phyloP scores from a whole-genome alignment of 2,329 filamentous ascomycete species.

The Aureobasidium pullulans region DNA sequence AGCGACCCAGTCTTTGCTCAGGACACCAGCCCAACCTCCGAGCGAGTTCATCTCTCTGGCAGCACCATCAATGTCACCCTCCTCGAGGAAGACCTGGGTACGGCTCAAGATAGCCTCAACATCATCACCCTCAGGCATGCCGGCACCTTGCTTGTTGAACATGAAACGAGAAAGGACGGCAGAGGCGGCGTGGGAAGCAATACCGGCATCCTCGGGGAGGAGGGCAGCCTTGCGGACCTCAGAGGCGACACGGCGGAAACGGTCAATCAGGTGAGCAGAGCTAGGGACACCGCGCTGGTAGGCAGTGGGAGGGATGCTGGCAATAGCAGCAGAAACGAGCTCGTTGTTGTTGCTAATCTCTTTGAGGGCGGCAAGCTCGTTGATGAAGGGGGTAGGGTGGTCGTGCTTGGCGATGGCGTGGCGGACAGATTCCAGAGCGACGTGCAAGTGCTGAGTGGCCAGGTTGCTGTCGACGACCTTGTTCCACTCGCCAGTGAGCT shows the following conservation, averaged over 20 bases:
- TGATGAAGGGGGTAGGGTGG: slow-evolving; percentile 72
- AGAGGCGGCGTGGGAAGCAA: slow-evolving; percentile 88
- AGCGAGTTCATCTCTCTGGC: slow-evolving; percentile 92
- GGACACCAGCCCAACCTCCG: slow-evolving; percentile 87
- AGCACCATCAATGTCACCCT: slow-evolving; percentile 84
- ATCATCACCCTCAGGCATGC: slow-evolving; percentile 73
- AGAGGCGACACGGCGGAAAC: slow-evolving; percentile 83
- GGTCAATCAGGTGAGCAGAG: slow-evolving; percentile 79
- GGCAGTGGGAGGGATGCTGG: slow-evolving; percentile 87
- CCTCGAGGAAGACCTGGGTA: slow-evolving; percentile 83
- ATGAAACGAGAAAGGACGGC: slow-evolving; percentile 86
- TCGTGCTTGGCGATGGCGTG: slow-evolving; percentile 69
- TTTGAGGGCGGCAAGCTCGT: slow-evolving; percentile 88
- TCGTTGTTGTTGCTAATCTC: slow-evolving; percentile 70
- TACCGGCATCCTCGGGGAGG: slow-evolving; percentile 85
- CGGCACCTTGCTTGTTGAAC: slow-evolving; percentile 76
- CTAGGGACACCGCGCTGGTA: slow-evolving; percentile 90
- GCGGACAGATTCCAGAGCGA: slow-evolving; percentile 88
- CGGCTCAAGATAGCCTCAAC: slow-evolving; percentile 89
- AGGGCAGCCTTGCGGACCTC: slow-evolving; percentile 94
- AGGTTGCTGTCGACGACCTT: slow-evolving; percentile 83
- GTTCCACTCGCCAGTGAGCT: slow-evolving; percentile 83
- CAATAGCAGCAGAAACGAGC: slow-evolving; percentile 86
- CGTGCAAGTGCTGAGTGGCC: slow-evolving; percentile 90
- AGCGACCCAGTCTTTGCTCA: slow-evolving; percentile 87